phyloP scores from a whole-genome alignment of 1,284 basidiomycete species.

The Naganishia sp. region DNA sequence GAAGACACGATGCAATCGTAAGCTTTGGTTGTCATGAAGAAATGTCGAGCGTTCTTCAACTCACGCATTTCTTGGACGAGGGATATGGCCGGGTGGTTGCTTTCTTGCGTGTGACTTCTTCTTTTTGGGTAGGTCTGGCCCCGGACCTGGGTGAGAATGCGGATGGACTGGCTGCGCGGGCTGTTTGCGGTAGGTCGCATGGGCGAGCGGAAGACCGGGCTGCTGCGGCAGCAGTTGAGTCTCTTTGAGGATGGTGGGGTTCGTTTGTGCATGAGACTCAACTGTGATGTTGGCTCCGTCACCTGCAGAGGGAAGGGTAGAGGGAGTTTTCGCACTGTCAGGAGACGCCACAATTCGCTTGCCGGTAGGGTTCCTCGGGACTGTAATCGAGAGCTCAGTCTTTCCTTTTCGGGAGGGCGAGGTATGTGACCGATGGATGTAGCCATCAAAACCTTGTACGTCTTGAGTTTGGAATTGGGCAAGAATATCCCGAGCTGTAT shows the following conservation, averaged over 20 bases:
- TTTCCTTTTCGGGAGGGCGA: slow-evolving; percentile 2
- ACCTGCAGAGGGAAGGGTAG: neutral
- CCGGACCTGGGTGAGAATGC: too few relatives aligned
- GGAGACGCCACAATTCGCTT: slow-evolving; percentile 7
- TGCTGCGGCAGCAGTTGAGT: neutral
- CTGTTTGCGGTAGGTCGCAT: neutral
- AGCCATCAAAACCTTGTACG: neutral
- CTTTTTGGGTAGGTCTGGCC: neutral
- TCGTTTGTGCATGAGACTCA: neutral
- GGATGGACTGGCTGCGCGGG: neutral
- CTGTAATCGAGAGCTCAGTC: slow-evolving; percentile 8
- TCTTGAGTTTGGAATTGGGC: neutral
- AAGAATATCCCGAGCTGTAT: neutral
- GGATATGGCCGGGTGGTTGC: slow-evolving; percentile 34
- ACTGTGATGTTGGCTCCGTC: slow-evolving; percentile 16
- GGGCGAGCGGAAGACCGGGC: neutral
- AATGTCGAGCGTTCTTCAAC: neutral
- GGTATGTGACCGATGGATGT: neutral
- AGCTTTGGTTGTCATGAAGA: neutral
- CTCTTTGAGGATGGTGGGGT: too few relatives aligned
- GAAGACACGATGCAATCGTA: neutral
- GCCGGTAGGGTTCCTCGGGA: slow-evolving; percentile 4
- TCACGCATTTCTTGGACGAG: slow-evolving; percentile 34
- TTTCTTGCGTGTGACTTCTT: slow-evolving; percentile 35
- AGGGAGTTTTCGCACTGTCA: neutral